Evolutionary conservation across 768 basidiomycete genomes (phyloP), one percentile per base, ranked within the genome.

Genomic region (Pulveroboletus sp.): DNA sequence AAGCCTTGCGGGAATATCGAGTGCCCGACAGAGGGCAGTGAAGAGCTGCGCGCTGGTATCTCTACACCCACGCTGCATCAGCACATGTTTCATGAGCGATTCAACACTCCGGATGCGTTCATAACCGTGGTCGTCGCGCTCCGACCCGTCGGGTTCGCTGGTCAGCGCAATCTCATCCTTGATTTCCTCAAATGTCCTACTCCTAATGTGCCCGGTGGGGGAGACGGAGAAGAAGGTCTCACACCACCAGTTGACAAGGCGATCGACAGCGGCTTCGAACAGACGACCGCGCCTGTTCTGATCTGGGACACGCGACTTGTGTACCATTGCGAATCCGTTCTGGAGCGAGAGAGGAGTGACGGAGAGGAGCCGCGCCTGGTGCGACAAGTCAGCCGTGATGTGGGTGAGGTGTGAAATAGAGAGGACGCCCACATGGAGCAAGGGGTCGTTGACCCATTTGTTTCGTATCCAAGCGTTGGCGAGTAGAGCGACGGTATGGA

Each of bases 21-120:
- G 75, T 6, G 83, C 89, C 18, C 96, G 78, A 66, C 92, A 91
- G 0, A 96, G 73, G 1, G 90, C 83, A 5, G 93, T 94, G 65
- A 97, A 98, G 4, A 98, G 76, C 58, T 95, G 92, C 1, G 92
- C 87, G 50, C 87, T 88, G 35, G 81, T 80, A 65, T 99, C 96
- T 53, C 89, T 77, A 21, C 84, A 87, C 7, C 94, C 96, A 51
- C 70, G 75, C 47, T 77, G 79, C 77, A 86, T 83, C 17, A 97
- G 70, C 1, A 84, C 86, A 63, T 94, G 92, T 64, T 96, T 97
- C 89, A 94, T 93, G 35, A 97, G 75, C 56, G 90, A 93, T 63
- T 94, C 93, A 13, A 77, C 73, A 44, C 83, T 84, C 40, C 84
- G 76, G 27, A 96, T 80, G 3, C 73, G 62, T 67, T 95, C 94